phyloP scores from a whole-genome alignment of 441 rosid genomes.

The Euphorbia schlechtendalii region DNA sequence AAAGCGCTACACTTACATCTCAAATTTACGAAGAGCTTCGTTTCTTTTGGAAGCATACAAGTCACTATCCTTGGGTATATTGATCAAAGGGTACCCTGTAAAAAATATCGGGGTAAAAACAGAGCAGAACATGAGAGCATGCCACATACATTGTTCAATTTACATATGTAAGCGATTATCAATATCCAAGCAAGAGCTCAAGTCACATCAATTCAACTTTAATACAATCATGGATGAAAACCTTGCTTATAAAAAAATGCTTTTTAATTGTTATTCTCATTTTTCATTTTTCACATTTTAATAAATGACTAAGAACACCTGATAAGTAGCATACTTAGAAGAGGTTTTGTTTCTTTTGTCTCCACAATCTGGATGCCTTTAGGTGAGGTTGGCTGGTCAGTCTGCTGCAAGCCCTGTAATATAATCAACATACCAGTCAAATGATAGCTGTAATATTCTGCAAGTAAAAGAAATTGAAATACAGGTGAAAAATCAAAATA shows the following conservation, averaged over 20 bases:
- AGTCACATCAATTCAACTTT: not conserved
- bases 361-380: constrained; percentile 40
- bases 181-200: not conserved
- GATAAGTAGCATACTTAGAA: constrained; percentile 37
- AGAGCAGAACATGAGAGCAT: not conserved
- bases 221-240: not conserved
- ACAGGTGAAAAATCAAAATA: not conserved
- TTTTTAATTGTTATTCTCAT: not conserved
- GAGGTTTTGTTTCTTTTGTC: constrained; percentile 30
- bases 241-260: not conserved
- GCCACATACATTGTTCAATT: not conserved
- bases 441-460: not conserved
- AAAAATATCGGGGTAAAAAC: not conserved
- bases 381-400: constrained; percentile 36
- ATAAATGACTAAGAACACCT: not conserved
- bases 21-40: constrained; percentile 71
- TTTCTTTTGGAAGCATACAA: constrained; percentile 55
- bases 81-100: constrained; percentile 56
- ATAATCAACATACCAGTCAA: not conserved
- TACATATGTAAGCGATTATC: not conserved
- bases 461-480: not conserved
- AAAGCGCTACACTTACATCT: constrained; percentile 47
- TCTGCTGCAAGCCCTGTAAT: constrained; percentile 42
- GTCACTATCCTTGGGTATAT: constrained; percentile 80
- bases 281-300: not conserved